These are phyloP conservation scores for Kitagawia praeruptora DNA, from an alignment of 129 eudicot genomes.

Conservation along the genomic window DNA sequence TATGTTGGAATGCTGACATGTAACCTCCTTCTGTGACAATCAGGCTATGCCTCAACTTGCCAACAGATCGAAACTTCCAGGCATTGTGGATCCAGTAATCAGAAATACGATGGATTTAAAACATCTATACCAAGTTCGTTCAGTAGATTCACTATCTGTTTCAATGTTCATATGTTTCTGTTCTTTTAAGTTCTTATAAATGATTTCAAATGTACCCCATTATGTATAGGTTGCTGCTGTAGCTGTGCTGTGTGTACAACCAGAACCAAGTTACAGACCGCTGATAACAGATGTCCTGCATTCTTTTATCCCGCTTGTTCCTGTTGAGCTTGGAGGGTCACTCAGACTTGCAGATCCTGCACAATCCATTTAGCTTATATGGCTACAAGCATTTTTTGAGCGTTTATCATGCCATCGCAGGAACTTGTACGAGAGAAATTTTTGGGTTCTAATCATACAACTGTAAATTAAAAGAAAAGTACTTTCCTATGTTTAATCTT, in stretches of 20 bases:
- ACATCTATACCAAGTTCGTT: slow-evolving; percentile 79
- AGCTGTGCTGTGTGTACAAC: slow-evolving; percentile 88
- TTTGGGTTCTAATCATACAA: not conserved
- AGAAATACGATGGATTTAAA: slow-evolving; percentile 76
- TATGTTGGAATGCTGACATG: slow-evolving; percentile 4
- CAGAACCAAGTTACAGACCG: slow-evolving; percentile 95
- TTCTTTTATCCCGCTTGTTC: slow-evolving; percentile 86
- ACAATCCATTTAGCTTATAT: not conserved
- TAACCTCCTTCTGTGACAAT: slow-evolving; percentile 9
- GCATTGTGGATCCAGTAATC: slow-evolving; percentile 70
- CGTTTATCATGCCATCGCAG: not conserved
- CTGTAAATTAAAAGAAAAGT: not conserved
- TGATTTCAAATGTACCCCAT: not conserved
- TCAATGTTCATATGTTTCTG: not conserved
- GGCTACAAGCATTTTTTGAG: not conserved
- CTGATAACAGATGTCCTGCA: slow-evolving; percentile 87
- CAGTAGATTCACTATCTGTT: not conserved
- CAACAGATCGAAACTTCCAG: slow-evolving; percentile 79
- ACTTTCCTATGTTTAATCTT: not conserved
- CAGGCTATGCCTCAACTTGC: slow-evolving; percentile 92
- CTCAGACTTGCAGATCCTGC: slow-evolving; percentile 30
- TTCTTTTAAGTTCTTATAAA: not conserved
- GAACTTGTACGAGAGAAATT: not conserved
- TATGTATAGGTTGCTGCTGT: slow-evolving; percentile 83
- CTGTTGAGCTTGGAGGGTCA: slow-evolving; percentile 84